Conservation (phyloP, 1,284 basidiomycete species). For the Boletus albobrunnescens region DNA sequence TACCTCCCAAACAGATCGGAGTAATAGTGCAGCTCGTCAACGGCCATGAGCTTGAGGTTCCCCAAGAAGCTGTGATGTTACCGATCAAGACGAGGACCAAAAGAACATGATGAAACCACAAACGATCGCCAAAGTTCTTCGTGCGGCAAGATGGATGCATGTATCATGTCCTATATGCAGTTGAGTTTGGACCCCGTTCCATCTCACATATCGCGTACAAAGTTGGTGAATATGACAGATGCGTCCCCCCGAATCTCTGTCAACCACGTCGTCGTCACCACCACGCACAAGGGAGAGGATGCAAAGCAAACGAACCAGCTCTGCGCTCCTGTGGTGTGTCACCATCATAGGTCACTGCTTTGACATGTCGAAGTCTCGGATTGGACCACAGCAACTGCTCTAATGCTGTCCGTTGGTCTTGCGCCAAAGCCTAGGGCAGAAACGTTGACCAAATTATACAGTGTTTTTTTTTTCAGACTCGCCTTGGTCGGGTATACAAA, state of each 20-base stretch:
- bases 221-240: constrained; percentile 75
- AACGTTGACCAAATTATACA: not conserved
- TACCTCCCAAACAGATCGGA: constrained; percentile 69
- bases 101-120: constrained; percentile 10
- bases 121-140: constrained; percentile 83
- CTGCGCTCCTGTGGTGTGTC: constrained; percentile 75
- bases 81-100: constrained; percentile 2
- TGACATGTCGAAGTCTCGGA: constrained; percentile 59
- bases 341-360: constrained; percentile 82
- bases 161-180: constrained; percentile 74
- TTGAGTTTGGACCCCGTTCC: not conserved
- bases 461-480: not conserved
- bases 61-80: constrained; percentile 55
- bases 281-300: not conserved
- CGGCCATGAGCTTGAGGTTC: constrained; percentile 74
- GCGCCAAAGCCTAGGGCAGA: constrained; percentile 68
- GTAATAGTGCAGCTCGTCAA: constrained; percentile 87
- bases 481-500: constrained; percentile 91
- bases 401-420: constrained; percentile 76
- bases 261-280: constrained; percentile 1
- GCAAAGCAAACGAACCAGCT: constrained; percentile 39
- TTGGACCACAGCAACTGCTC: constrained; percentile 63
- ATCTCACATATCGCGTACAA: constrained; percentile 43
- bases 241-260: constrained; percentile 61
- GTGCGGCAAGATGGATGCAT: constrained; percentile 80